phyloP scores from a whole-genome alignment of 306 rosid species.

The Gynostemma pentaphyllum region DNA sequence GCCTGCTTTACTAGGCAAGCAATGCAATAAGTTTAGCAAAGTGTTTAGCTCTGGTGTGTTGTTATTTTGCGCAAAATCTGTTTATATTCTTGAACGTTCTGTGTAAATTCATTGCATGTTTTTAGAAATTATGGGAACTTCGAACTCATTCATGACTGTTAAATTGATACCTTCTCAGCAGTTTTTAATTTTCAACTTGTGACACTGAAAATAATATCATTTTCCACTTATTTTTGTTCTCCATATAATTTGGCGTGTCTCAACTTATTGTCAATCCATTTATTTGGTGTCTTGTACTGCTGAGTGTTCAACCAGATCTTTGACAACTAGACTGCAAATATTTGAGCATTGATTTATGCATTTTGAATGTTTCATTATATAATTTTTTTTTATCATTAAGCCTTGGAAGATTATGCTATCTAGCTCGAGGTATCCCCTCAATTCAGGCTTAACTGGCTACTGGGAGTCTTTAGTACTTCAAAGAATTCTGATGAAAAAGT shows the following conservation, averaged over 20 bases:
- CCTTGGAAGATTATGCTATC: not conserved
- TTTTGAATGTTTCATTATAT: no score
- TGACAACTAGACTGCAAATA: not conserved
- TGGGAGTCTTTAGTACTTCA: not conserved
- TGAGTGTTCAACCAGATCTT: not conserved
- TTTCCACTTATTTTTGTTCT: no score
- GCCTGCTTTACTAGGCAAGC: not conserved
- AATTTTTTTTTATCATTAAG: not conserved
- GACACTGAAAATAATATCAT: not conserved
- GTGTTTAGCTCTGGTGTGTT: not conserved
- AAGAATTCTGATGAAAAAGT: constrained; percentile 12
- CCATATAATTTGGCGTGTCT: not conserved
- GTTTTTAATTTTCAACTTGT: no score
- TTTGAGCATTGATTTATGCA: not conserved
- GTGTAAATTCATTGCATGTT: not conserved
- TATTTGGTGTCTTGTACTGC: not conserved
- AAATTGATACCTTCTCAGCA: not conserved
- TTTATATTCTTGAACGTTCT: not conserved
- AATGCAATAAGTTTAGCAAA: not conserved
- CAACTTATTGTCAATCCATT: not conserved
- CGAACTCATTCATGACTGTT: not conserved
- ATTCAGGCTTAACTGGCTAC: not conserved
- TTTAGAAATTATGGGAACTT: not conserved
- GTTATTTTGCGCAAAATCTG: not conserved
- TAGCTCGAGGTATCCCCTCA: not conserved